Percentiles rank a stretch among this genome's conserved stretches.
phyloP scores from a whole-genome alignment of 805 yeast genomes.

The Suhomyces prunicola region DNA sequence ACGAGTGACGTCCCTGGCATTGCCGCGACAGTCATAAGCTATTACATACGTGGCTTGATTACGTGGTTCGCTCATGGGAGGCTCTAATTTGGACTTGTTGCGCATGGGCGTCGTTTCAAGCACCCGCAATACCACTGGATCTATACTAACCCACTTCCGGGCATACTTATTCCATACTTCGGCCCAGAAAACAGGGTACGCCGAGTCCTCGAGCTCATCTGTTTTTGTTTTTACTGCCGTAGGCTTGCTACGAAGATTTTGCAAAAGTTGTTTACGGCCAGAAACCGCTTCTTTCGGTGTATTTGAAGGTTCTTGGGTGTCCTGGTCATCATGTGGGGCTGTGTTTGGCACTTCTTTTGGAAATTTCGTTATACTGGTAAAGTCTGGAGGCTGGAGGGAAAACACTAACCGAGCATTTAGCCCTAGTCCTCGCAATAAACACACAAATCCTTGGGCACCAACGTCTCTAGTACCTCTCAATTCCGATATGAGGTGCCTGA shows the following conservation, averaged over 20 bases:
- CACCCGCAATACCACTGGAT: slow-evolving; percentile 63
- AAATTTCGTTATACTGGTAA: slow-evolving; percentile 35
- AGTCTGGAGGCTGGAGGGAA: slow-evolving; percentile 90
- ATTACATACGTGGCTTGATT: slow-evolving; percentile 71
- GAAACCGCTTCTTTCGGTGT: not conserved
- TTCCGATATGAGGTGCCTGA: slow-evolving; percentile 39
- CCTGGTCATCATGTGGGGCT: slow-evolving; percentile 3
- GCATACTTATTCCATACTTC: slow-evolving; percentile 85
- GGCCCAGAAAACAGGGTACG: slow-evolving; percentile 82
- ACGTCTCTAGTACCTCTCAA: slow-evolving; percentile 73
- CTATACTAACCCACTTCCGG: slow-evolving; percentile 80
- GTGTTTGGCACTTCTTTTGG: not conserved
- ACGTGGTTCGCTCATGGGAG: slow-evolving; percentile 56
- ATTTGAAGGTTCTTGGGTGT: slow-evolving; percentile 12
- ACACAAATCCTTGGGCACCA: slow-evolving; percentile 85
- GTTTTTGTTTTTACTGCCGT: slow-evolving; percentile 12
- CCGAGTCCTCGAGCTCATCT: slow-evolving; percentile 20
- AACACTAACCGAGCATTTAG: slow-evolving; percentile 71
- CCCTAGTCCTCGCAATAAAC: slow-evolving; percentile 66
- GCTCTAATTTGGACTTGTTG: slow-evolving; percentile 62
- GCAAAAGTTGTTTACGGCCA: slow-evolving; percentile 7
- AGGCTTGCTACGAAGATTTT: slow-evolving; percentile 6
- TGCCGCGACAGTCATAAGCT: slow-evolving; percentile 66
- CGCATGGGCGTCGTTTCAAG: slow-evolving; percentile 60
- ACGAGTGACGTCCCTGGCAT: slow-evolving; percentile 79